Evolutionary conservation across 108 stramenopile species (phyloP).

Genomic region (Schizochytrium sp.): DNA sequence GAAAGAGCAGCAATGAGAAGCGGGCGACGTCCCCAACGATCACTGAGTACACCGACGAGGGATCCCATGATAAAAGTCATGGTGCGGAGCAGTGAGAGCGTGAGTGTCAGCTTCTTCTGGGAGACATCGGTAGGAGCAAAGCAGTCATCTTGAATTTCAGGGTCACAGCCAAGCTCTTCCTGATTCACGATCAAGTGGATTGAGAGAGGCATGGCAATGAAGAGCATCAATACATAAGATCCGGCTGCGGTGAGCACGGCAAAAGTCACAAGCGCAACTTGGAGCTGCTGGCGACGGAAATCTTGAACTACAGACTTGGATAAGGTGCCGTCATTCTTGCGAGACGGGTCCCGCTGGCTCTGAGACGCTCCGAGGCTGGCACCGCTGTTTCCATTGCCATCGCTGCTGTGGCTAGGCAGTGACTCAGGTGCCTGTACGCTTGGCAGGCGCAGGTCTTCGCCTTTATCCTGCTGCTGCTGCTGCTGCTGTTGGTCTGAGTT

Average conservation of each 20-base stretch:
- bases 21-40: neutral
- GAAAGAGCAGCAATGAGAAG: neutral
- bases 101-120: neutral
- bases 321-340: constrained; percentile 6
- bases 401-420: no score
- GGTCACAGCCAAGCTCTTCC: neutral
- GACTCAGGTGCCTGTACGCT: no score
- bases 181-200: neutral
- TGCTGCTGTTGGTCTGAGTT: no score
- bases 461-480: no score
- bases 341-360: no score
- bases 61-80: neutral
- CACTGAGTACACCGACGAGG: neutral
- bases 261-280: neutral
- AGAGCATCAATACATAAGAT: constrained; percentile 27
- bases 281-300: neutral
- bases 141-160: neutral
- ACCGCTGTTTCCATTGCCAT: no score
- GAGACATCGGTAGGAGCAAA: neutral
- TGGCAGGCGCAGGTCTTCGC: no score
- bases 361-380: no score
- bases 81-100: neutral
- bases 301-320: constrained; percentile 17
- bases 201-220: constrained; percentile 25
- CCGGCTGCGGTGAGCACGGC: neutral